These are phyloP conservation scores for Penicillium subrubescens DNA, from an alignment of 495 filamentous ascomycete species.

Conservation along the genomic window DNA sequence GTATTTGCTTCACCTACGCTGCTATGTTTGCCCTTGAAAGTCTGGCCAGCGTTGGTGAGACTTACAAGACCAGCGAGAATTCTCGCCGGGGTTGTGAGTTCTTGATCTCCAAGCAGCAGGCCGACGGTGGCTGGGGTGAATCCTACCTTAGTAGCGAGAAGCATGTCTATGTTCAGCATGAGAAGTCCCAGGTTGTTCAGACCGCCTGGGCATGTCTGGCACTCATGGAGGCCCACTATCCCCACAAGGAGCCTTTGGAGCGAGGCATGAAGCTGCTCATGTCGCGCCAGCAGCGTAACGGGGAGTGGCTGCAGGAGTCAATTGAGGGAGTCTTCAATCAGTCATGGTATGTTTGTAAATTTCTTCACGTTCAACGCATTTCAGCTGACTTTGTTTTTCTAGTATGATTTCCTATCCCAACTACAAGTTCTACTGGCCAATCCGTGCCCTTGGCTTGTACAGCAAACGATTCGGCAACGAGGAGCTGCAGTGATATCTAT, in stretches of 20 bases:
- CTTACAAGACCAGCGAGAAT: constrained; percentile 68
- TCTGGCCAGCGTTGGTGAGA: constrained; percentile 78
- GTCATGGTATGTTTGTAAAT: constrained; percentile 67
- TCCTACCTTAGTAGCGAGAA: constrained; percentile 75
- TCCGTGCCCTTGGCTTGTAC: constrained; percentile 91
- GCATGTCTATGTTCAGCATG: constrained; percentile 63
- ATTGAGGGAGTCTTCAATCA: constrained; percentile 99
- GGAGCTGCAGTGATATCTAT: constrained; percentile 33
- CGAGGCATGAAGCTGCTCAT: constrained; percentile 81
- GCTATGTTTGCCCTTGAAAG: constrained; percentile 93
- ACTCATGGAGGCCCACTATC: constrained; percentile 82
- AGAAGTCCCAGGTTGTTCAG: constrained; percentile 80
- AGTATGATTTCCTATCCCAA: constrained; percentile 99
- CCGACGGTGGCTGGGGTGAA: constrained; percentile 96
- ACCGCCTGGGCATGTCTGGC: constrained; percentile 90
- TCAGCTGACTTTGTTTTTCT: constrained; percentile 50
- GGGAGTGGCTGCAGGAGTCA: constrained; percentile 92
- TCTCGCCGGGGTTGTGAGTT: constrained; percentile 82
- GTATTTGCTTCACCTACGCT: constrained; percentile 96
- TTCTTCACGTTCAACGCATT: constrained; percentile 55
- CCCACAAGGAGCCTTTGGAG: constrained; percentile 70
- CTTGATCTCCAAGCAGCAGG: constrained; percentile 76
- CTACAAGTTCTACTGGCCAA: constrained; percentile 96
- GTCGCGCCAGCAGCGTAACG: constrained; percentile 79
- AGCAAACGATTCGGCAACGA: constrained; percentile 72